Base-by-base conservation (phyloP, 768 basidiomycete genomes). In the Neoboletus brunneissimus region DNA sequence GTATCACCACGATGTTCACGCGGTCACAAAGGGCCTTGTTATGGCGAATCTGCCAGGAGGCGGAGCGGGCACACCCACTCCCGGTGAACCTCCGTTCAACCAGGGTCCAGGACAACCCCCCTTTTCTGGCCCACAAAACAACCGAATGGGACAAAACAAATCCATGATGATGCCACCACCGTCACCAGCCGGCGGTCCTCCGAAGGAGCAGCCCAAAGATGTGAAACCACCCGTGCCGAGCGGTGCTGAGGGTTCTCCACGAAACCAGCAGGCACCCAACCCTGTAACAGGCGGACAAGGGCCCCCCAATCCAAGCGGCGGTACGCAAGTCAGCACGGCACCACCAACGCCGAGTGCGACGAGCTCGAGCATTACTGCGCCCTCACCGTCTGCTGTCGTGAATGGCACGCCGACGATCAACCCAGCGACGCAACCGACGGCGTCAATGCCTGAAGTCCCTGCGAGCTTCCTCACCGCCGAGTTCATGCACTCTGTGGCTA, bases 131-230 rank as follows among this genome's bases (percentile, higher is more conserved):
- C 50, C 73, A 22, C 64, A 71, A 72, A 57, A 70, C 70, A 56
- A 56, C 58, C 63, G 66, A 53, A 38, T 64, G 61, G 73, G 58
- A 25, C 75, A 66, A 60, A 55, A 42, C 31, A 76, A 76, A 51
- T 65, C 74, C 1, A 77, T 75, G 73, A 82, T 81, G 79, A 74
- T 77, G 68, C 63, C 67, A n/a, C 82, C 82, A 0, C 82, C 82
- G 5, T 82, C 82, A 6, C 81, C 84, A 40, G 77, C 75, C 1
- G 61, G 65, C 48, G 64, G 64, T 57, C 69, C 67, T 46, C 56
- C 64, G 29, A 68, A 71, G 57, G 68, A 71, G 51, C 71, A 70
- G 53, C 51, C 68, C 55, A 72, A 73, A 51, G 70, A 74, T 29
- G 69, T 71, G 41, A 42, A 46, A 32, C 67, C 67, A 18, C 72